A percentile compares a stretch with the other conserved stretches of the same genome.
Evolutionary conservation across 768 basidiomycete species (phyloP).

Genomic region (Auricularia auricula-judae): DNA sequence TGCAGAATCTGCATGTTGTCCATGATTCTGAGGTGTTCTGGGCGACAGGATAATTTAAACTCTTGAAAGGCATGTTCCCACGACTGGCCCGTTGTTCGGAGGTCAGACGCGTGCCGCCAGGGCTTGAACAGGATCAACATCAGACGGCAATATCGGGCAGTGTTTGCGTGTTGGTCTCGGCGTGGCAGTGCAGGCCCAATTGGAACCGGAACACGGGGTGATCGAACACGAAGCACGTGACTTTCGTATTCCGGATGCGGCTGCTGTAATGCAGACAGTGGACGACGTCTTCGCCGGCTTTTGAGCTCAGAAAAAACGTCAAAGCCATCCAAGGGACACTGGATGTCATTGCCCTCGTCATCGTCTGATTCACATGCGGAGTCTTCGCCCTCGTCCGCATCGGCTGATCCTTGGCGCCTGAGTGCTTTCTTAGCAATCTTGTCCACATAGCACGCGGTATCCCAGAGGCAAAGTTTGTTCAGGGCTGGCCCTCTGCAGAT

Average conservation of each 20-base stretch:
- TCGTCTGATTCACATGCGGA: neutral
- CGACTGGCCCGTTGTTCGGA: constrained; percentile 9
- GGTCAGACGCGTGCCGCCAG: constrained; percentile 21
- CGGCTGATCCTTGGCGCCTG: constrained; percentile 2
- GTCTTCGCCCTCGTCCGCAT: neutral
- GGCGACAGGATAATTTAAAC: constrained; percentile 7
- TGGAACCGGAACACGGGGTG: constrained; percentile 19
- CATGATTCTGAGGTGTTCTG: constrained; percentile 12
- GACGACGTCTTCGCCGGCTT: neutral
- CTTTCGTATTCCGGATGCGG: constrained; percentile 14
- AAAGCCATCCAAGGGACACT: neutral
- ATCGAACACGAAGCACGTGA: constrained; percentile 11
- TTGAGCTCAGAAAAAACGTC: neutral
- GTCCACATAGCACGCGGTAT: constrained; percentile 16
- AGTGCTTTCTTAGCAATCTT: constrained; percentile 11
- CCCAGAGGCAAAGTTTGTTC: constrained; percentile 17
- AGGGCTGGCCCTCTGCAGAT: constrained; percentile 11
- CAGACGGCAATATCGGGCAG: constrained; percentile 19
- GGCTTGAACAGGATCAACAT: constrained; percentile 15
- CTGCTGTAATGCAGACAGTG: neutral
- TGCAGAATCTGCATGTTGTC: constrained; percentile 32
- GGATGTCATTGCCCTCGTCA: neutral
- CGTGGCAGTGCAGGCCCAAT: constrained; percentile 26
- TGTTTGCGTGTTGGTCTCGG: constrained; percentile 11
- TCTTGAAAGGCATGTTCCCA: constrained; percentile 23